Percentiles rank a stretch among this genome's conserved stretches.
Conservation (phyloP, 768 basidiomycete species). For the Mycena floridula region DNA sequence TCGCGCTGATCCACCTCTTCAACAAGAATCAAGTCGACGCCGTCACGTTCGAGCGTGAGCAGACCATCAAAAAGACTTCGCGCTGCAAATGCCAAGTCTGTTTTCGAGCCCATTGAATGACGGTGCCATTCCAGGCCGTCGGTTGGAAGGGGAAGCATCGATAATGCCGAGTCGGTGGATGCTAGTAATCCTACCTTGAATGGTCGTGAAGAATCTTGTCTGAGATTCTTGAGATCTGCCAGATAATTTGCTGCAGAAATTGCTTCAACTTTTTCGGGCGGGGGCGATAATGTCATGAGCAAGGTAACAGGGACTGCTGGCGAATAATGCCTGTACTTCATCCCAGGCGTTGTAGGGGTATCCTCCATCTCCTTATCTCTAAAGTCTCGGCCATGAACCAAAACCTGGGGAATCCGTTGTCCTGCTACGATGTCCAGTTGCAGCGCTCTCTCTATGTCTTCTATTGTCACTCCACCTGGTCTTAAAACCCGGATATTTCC, state of each 20-base stretch:
- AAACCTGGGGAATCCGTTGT: conserved; percentile 43
- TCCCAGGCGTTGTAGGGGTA: conserved; percentile 92
- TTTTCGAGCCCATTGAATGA: conserved; percentile 43
- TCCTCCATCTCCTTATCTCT: conserved; percentile 60
- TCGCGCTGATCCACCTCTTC: conserved; percentile 77
- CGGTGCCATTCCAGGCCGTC: conserved; percentile 47
- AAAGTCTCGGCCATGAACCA: conserved; percentile 80
- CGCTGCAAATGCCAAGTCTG: conserved; percentile 64
- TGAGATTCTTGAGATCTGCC: conserved; percentile 29
- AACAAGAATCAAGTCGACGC: conserved; percentile 78
- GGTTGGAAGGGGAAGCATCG: conserved; percentile 15
- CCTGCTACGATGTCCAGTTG: conserved; percentile 27
- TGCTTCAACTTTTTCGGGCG: conserved; percentile 27
- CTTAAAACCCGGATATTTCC: conserved; percentile 77
- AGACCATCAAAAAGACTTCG: conserved; percentile 85
- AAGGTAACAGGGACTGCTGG: conserved; percentile 84
- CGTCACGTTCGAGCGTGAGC: conserved; percentile 67
- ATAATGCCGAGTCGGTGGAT: conserved; percentile 48
- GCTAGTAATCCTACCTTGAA: conserved; percentile 67
- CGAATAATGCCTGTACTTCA: conserved; percentile 98
- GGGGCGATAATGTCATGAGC: conserved; percentile 44
- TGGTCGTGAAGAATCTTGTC: conserved; percentile 6
- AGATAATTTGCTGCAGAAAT: conserved; percentile 32
- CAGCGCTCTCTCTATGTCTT: conserved; percentile 68
- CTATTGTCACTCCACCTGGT: conserved; percentile 90